Conservation (phyloP, 306 rosid species). For the Potentilla sterilis region DNA sequence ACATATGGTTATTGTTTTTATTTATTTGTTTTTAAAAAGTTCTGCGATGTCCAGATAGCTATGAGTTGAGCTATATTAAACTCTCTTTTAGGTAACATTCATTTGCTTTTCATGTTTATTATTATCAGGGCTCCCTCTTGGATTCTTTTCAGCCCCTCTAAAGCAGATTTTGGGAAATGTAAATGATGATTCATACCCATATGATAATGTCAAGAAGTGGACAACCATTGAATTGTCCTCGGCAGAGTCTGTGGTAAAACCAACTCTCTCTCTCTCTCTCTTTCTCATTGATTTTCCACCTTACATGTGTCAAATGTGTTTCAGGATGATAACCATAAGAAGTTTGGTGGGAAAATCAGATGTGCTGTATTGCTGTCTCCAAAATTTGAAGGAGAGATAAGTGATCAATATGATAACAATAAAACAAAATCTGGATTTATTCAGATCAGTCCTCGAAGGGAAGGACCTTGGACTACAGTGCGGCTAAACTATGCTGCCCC, state of each 20-base stretch:
- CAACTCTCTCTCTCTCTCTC: background rate
- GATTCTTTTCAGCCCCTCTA: conserved; percentile 77
- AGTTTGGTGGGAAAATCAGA: conserved; percentile 47
- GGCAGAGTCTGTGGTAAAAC: conserved; percentile 42
- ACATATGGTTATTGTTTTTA: background rate
- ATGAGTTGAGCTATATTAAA: background rate
- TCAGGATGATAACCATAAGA: conserved; percentile 39
- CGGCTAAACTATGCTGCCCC: conserved; percentile 92
- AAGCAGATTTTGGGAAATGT: conserved; percentile 54
- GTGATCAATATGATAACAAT: conserved; percentile 31
- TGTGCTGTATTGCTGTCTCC: conserved; percentile 64
- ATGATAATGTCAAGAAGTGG: conserved; percentile 39
- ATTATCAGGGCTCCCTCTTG: conserved; percentile 65
- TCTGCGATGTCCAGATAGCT: background rate
- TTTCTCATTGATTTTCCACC: conserved; percentile 4
- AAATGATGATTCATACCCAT: conserved; percentile 43
- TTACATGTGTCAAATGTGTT: conserved; percentile 25
- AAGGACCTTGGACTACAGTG: conserved; percentile 98
- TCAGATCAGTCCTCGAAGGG: conserved; percentile 92
- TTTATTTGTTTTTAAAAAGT: background rate
- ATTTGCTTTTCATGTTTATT: conserved; percentile 22
- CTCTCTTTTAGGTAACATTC: conserved; percentile 1
- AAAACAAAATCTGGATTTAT: conserved; percentile 69
- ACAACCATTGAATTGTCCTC: conserved; percentile 63
- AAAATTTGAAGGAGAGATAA: conserved; percentile 46